Evolutionary conservation across 2,329 filamentous ascomycete genomes (phyloP), one percentile per base, ranked within the genome.

Genomic region (Sarocladiaceae sp.): DNA sequence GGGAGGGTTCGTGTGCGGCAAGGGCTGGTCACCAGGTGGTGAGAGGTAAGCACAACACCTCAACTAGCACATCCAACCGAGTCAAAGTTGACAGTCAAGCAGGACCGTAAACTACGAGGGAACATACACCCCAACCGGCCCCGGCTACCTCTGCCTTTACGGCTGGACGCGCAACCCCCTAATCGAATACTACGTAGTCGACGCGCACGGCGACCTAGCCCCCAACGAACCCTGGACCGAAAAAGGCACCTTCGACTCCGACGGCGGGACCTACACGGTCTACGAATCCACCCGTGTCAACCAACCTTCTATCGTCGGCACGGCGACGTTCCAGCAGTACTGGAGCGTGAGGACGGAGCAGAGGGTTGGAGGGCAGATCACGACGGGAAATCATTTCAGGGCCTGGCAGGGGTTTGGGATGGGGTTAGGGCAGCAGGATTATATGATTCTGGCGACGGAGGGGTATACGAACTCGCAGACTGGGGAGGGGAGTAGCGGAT

Each of bases 391-490:
- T 58, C 78, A 81, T 64, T 80, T 82, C 58, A 67, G 73, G 59
- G 76, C 76, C 15, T 82, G 79, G 78, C 57, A 61, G 3, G 61
- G 64, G 53, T 53, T 62, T 22, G 77, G 76, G 10, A 61, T 78
- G 61, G 66, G 65, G 35, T 60, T 80, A 8, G 77, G 77, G 4
- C 66, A 61, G 48, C 71, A 75, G 59, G 67, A 80, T 62, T 80
- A 80, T 66, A 71, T 75, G 71, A 79, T 81, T 54, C 64, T 78
- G 2, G 76, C 76, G 11, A 77, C 74, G 4, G 76, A 79, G 63
- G 76, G 75, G 2, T 78, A 79, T 63, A 68, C 71, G 54, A 75
- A 71, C 62, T 68, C 63, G 52, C 73, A 74, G 11, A 65, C 60
- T 47, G 65, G 73, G 51, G 60, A 57, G 48, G 74, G 61, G 3